These are phyloP conservation scores for Chalciporus sp. DNA, from an alignment of 1,284 basidiomycete genomes.

Conservation along the genomic window DNA sequence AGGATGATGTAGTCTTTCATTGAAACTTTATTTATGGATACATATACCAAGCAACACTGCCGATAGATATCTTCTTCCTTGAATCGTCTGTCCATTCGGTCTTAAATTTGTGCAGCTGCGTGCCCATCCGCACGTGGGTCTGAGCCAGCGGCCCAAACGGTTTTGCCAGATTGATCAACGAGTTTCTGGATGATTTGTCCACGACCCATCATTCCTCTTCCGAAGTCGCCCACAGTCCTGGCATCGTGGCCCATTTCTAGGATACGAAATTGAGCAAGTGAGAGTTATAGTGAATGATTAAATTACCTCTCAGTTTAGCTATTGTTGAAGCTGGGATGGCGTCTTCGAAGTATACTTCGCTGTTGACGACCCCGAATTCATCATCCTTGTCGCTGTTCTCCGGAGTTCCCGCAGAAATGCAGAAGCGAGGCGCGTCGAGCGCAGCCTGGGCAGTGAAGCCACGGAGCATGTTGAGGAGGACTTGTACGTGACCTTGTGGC, in stretches of 20 bases:
- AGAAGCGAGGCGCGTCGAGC: conserved; percentile 94
- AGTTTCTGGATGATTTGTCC: conserved; percentile 90
- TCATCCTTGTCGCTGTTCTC: conserved; percentile 56
- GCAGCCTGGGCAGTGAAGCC: conserved; percentile 85
- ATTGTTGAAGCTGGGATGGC: conserved; percentile 69
- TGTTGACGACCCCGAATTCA: conserved; percentile 70
- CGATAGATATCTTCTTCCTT: conserved; percentile 6
- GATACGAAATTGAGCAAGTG: conserved; percentile 6
- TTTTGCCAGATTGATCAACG: conserved; percentile 59
- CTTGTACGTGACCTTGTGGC: conserved; percentile 93
- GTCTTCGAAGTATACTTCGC: conserved; percentile 88
- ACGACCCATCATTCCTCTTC: conserved; percentile 80
- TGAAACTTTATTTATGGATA: neutral
- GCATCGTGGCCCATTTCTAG: conserved; percentile 88
- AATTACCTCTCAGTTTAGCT: conserved; percentile 60
- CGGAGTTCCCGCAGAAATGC: conserved; percentile 84
- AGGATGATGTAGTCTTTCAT: conserved; percentile 58
- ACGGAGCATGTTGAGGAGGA: conserved; percentile 88
- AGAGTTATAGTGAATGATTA: conserved; percentile 3
- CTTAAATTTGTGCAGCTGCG: conserved; percentile 82
- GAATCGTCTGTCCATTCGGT: neutral
- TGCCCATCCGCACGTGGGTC: conserved; percentile 89
- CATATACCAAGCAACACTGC: neutral
- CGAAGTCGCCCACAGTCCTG: conserved; percentile 60
- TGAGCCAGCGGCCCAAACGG: conserved; percentile 87